These are phyloP conservation scores for Daldinia sp. DNA, from an alignment of 2,329 filamentous ascomycete genomes.

Conservation along the genomic window DNA sequence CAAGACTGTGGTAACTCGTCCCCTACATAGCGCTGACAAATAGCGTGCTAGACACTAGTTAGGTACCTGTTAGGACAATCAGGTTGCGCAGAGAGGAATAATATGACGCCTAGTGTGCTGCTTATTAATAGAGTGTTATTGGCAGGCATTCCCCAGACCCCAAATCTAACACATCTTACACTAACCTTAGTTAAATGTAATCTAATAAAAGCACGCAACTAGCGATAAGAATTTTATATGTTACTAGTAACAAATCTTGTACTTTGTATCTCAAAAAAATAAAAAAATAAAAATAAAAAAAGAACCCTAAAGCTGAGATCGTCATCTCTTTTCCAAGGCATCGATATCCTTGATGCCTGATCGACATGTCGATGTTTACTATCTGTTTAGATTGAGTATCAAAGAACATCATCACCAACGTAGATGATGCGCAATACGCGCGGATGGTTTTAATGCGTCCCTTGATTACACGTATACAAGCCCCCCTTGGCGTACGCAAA, in stretches of 20 bases:
- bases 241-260: neutral
- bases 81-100: too few species aligned
- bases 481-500: conserved; percentile 27
- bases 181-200: neutral
- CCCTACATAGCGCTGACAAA: conserved; percentile 8
- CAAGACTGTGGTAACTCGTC: conserved; percentile 22
- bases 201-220: conserved; percentile 3
- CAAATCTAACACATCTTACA: conserved; percentile 27
- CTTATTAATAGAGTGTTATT: conserved; percentile 25
- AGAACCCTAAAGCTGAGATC: too few species aligned
- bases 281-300: too few species aligned
- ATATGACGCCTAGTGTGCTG: conserved; percentile 19
- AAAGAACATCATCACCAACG: neutral
- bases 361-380: neutral
- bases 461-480: conserved; percentile 15
- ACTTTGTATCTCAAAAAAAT: neutral
- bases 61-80: too few species aligned
- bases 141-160: conserved; percentile 34
- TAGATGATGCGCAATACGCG: neutral
- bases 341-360: neutral
- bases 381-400: neutral
- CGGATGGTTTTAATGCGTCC: neutral
- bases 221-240: conserved; percentile 6
- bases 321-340: too few species aligned
- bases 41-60: too few species aligned